Base-by-base conservation (phyloP, 345 rosid species). In the Rhizophora mangle region DNA sequence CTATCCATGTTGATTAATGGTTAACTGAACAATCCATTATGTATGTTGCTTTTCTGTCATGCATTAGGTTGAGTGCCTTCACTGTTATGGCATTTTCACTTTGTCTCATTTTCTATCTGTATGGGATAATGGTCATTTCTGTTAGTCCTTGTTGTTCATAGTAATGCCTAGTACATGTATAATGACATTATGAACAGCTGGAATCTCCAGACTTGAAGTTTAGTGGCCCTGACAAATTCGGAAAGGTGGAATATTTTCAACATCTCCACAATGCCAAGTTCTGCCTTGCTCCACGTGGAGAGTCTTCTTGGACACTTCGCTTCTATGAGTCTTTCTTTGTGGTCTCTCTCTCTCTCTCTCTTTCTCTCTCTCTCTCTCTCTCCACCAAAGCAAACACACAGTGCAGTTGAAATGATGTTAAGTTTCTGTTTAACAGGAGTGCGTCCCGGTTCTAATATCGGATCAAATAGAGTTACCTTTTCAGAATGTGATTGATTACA, bases 301-400 rank as follows among this genome's bases (percentile, higher is more conserved):
- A 92, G 73, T 95, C 99, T 77, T 95, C 98, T 19, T 92, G 99
- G 99, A 92, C 99, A 1, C 98, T 92, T 78, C 87, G 99, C 67
- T 92, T 95, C 74, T 95, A 92, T 3, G 98, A 95, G 77, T 88
- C 98, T 0, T 95, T 82, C 75, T 92, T 95, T 85, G 97, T 89
- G 96, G 99, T 95, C 67, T 59, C 76, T 80, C 81, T 77, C 68
- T 79, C 72, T 69, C 54, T 74, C 64, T 47, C 65, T 58, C 75
- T 19, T 71, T 54, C 76, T 56, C 53, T 59, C 60, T 29, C 49
- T 15, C 15, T 16, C 47, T 16, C 11, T 3, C 16, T 0, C 47
- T 16, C 16, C 3, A 39, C 16, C 49, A 43, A 43, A 11, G 49
- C 1, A 24, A 6, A 21, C 13, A 11, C 20, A 56, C 4, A 20